Conservation (phyloP, 495 filamentous ascomycete species). For the Sordaria brevicollis region DNA sequence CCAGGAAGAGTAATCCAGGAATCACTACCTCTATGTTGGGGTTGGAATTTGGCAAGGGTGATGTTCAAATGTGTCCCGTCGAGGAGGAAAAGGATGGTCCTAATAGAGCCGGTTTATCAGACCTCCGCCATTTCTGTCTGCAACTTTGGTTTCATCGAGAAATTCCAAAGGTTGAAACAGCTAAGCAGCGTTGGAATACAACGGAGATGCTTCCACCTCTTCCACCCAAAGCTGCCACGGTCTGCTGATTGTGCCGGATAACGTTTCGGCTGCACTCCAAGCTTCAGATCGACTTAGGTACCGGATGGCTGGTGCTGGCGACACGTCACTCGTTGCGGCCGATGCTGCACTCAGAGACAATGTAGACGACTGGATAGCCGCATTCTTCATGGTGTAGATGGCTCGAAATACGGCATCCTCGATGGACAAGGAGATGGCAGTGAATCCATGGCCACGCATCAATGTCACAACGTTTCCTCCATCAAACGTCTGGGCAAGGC, state of each 20-base stretch:
- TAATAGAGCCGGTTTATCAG: not conserved
- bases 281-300: conserved; percentile 23
- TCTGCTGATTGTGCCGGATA: conserved; percentile 11
- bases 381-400: conserved; percentile 39
- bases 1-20: not conserved
- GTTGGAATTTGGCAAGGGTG: too few relatives aligned
- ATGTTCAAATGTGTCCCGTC: not conserved
- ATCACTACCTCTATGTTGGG: too few relatives aligned
- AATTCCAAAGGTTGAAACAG: not conserved
- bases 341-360: conserved; percentile 9
- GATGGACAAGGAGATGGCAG: conserved; percentile 25
- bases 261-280: conserved; percentile 9
- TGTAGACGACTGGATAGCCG: conserved; percentile 27
- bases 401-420: conserved; percentile 31
- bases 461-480: conserved; percentile 28
- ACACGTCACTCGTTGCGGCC: not conserved
- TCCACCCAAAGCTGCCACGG: conserved; percentile 35
- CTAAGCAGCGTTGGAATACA: conserved; percentile 20
- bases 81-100: not conserved
- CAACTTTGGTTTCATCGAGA: not conserved
- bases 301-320: not conserved
- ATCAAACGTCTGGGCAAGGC: conserved; percentile 16
- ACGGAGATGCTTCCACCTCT: conserved; percentile 24
- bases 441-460: conserved; percentile 42
- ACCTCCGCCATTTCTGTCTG: not conserved